Base-by-base conservation (phyloP, 1,284 basidiomycete species). In the Papiliotrema terrestris region DNA sequence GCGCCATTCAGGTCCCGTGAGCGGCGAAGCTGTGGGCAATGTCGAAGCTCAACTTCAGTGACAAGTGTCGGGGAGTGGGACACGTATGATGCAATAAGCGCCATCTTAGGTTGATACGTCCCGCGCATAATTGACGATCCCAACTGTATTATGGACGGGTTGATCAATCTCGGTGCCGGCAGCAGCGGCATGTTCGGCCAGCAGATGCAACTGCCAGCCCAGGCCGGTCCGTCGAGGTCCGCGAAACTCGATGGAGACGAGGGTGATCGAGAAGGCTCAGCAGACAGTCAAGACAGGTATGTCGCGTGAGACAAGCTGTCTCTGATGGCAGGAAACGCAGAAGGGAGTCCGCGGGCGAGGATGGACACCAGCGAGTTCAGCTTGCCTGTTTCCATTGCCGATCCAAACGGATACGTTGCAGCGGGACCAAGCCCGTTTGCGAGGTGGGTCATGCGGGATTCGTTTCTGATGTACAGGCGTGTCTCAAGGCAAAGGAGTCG, bases 391-490 rank as follows among this genome's bases (percentile, higher is more conserved):
- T 71, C 46, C 65, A 65, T 49, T 79, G 78, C 56, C 62, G 78
- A 11, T 62, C 69, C 1, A 79, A 78, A 52, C 62, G 76, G 17
- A 74, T 75, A 43, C 59, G 76, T 51, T 79, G 78, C 60, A 72
- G 69, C 14, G 77, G 77, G 8, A 66, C 67, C 6, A 68, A 67
- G 45, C 76, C 76, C 2, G 61, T 66, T 2, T 78, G 76, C 54
- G 54, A 65, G 45, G 63, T 65, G 35, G n/a, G 58, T 57, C 19
- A 19, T 20, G 15, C 4, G 23, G 17, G 14, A 13, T 51, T 32
- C 44, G 36, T 8, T n/a, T 25, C 42, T 51, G 29, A 54, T 19
- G 39, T n/a, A 22, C 35, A 66, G 55, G 71, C 70, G 11, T 78
- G 78, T 54, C 44, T 56, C 5, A 77, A 74, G 55, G 68, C 71